Evolutionary conservation across 2,329 filamentous ascomycete species (phyloP).

Genomic region (Xylaria sp.): DNA sequence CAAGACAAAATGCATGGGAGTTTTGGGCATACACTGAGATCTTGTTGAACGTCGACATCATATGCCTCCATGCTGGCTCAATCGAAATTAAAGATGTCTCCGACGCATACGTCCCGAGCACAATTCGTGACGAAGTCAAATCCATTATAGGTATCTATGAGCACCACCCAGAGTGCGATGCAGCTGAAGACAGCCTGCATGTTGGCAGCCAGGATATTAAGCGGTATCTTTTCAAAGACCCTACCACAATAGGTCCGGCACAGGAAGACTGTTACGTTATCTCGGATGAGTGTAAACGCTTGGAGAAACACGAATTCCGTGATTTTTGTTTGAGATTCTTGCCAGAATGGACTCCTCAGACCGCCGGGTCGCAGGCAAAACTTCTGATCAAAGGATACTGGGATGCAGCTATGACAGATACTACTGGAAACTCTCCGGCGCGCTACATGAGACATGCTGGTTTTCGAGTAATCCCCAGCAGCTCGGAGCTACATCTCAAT

Average conservation of each 20-base stretch:
- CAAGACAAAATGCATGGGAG: slow-evolving; percentile 30
- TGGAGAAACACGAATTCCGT: slow-evolving; percentile 50
- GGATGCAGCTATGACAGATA: not conserved
- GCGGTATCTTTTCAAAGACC: slow-evolving; percentile 50
- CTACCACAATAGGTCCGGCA: slow-evolving; percentile 36
- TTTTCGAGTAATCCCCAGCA: slow-evolving; percentile 14
- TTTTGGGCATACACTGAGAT: slow-evolving; percentile 34
- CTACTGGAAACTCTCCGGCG: not conserved
- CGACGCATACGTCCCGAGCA: slow-evolving; percentile 17
- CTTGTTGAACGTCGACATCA: slow-evolving; percentile 39
- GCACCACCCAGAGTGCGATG: slow-evolving; percentile 46
- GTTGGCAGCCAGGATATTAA: slow-evolving; percentile 19
- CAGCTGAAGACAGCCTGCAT: slow-evolving; percentile 48
- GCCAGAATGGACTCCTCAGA: slow-evolving; percentile 29
- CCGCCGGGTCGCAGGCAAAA: not conserved
- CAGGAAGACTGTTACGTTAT: slow-evolving; percentile 49
- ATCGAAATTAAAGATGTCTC: slow-evolving; percentile 15
- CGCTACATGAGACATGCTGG: slow-evolving; percentile 13
- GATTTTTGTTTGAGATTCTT: slow-evolving; percentile 45
- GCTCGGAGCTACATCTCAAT: slow-evolving; percentile 3
- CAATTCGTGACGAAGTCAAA: slow-evolving; percentile 11
- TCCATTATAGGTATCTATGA: slow-evolving; percentile 38
- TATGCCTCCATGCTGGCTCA: not conserved
- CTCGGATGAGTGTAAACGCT: slow-evolving; percentile 43
- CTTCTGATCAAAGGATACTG: slow-evolving; percentile 31